phyloP scores from a whole-genome alignment of 345 rosid genomes.

The Pugionium dolabratum region DNA sequence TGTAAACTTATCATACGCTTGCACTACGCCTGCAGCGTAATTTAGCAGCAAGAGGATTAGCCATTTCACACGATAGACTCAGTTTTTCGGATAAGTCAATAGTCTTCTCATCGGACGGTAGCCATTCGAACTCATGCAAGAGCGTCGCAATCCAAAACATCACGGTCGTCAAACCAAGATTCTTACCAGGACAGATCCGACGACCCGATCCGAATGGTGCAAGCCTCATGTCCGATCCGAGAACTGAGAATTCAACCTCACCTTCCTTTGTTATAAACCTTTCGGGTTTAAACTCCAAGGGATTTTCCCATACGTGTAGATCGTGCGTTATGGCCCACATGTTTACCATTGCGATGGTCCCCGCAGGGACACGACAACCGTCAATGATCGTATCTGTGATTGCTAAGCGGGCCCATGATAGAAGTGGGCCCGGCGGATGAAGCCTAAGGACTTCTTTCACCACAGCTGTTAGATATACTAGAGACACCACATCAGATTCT shows the following conservation, averaged over 20 bases:
- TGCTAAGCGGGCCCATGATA: constrained; percentile 55
- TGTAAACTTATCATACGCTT: constrained; percentile 4
- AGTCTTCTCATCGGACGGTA: constrained; percentile 40
- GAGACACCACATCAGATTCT: constrained; percentile 50
- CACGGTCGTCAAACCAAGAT: constrained; percentile 65
- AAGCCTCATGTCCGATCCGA: constrained; percentile 79
- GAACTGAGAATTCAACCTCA: constrained; percentile 60
- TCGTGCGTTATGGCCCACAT: constrained; percentile 94
- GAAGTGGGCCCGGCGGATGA: constrained; percentile 16
- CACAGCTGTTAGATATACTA: constrained; percentile 70
- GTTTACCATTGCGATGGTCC: constrained; percentile 93
- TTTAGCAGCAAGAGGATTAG: constrained; percentile 58
- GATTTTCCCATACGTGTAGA: constrained; percentile 63
- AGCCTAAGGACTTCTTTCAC: constrained; percentile 63
- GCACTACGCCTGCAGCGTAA: constrained; percentile 45
- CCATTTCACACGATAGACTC: constrained; percentile 81
- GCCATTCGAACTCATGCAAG: constrained; percentile 74
- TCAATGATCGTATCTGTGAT: constrained; percentile 64
- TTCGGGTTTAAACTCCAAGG: constrained; percentile 62
- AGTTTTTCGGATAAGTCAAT: constrained; percentile 78
- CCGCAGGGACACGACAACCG: constrained; percentile 67
- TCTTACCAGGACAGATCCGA: constrained; percentile 77
- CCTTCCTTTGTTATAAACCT: constrained; percentile 51
- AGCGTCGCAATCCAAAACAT: constrained; percentile 67
- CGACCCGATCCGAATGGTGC: constrained; percentile 96